Percentiles rank a stretch among this genome's conserved stretches.
Evolutionary conservation across 164 flowering plant genomes (phyloP).

Genomic region (Sedum album): DNA sequence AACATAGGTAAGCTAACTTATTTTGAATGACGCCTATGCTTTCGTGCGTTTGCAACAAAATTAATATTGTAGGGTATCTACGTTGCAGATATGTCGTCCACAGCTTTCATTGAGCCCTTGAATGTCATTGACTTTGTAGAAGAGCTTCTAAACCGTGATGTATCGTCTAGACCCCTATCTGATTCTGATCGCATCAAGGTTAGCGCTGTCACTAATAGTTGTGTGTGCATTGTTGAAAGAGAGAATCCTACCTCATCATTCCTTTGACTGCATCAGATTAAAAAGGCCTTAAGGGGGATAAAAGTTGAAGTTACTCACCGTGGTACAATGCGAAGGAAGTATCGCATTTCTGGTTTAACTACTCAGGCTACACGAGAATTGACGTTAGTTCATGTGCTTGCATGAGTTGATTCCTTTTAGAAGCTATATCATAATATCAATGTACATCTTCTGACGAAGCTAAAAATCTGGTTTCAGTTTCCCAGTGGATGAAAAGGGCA

Average conservation of each 20-base stretch:
- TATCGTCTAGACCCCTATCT: constrained; percentile 61
- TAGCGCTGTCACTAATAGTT: background rate
- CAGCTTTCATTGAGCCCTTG: constrained; percentile 93
- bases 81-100: constrained; percentile 79
- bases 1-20: constrained; percentile 56
- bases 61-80: background rate
- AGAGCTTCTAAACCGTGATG: constrained; percentile 68
- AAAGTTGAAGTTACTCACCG: constrained; percentile 80
- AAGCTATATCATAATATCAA: background rate
- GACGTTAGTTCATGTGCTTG: constrained; percentile 32
- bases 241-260: background rate
- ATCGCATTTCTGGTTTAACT: constrained; percentile 74
- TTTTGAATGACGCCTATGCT: background rate
- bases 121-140: constrained; percentile 82
- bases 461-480: constrained; percentile 33
- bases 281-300: constrained; percentile 74
- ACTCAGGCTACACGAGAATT: constrained; percentile 66
- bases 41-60: background rate
- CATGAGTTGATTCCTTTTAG: background rate
- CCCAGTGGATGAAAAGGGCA: constrained; percentile 74
- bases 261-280: constrained; percentile 32
- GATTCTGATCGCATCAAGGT: constrained; percentile 96
- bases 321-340: constrained; percentile 73
- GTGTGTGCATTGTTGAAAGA: background rate
- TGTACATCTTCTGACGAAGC: background rate